Conservation (phyloP, 805 yeast species). For the Lipomyces yamadae region DNA sequence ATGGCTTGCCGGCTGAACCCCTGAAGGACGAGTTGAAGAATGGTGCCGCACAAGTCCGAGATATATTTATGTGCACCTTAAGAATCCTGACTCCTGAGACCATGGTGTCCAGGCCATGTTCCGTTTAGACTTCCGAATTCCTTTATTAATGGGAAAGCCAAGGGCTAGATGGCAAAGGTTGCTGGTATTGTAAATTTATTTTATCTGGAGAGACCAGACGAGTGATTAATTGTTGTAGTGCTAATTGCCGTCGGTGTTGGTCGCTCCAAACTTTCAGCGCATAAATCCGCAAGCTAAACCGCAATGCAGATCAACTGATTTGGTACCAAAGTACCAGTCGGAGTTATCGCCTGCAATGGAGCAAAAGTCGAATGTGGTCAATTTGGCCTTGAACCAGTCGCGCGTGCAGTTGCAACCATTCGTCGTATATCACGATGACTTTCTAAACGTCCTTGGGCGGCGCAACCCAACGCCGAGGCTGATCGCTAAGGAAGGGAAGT, state of each 20-base stretch:
- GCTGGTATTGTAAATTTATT: no score
- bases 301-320: not conserved
- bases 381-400: not conserved
- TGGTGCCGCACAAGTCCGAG: no score
- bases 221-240: not conserved
- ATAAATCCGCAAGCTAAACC: slow-evolving; percentile 2
- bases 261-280: not conserved
- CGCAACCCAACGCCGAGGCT: slow-evolving; percentile 25
- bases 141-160: no score
- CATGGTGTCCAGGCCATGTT: no score
- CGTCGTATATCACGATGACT: slow-evolving; percentile 31
- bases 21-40: no score
- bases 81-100: no score
- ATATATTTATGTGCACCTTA: no score
- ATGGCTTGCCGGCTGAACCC: no score
- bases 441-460: slow-evolving; percentile 30
- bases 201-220: no score
- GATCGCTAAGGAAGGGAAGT: slow-evolving; percentile 29
- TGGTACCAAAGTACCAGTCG: slow-evolving; percentile 1
- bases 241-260: not conserved
- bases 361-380: not conserved
- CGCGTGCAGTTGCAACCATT: slow-evolving; percentile 19
- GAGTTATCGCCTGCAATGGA: not conserved
- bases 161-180: no score
- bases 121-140: no score